phyloP scores from a whole-genome alignment of 2,329 filamentous ascomycete species.

The Nectriaceae sp. region DNA sequence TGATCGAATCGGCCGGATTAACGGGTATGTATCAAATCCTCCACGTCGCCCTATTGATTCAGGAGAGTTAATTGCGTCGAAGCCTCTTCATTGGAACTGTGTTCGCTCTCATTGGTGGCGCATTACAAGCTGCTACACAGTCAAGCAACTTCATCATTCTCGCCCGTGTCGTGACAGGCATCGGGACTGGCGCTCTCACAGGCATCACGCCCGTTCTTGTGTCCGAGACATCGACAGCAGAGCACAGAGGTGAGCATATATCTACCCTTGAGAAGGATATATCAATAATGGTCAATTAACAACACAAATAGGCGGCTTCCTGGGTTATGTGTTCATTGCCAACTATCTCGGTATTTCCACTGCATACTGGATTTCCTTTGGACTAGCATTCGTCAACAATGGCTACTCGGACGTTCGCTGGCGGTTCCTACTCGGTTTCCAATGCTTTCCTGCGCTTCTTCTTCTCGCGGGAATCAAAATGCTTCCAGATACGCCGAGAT shows the following conservation, averaged over 20 bases:
- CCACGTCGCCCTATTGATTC: neutral
- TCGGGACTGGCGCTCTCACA: neutral
- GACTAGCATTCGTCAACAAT: slow-evolving; percentile 22
- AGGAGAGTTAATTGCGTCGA: neutral
- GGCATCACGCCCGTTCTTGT: neutral
- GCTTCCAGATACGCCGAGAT: slow-evolving; percentile 48
- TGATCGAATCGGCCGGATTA: neutral
- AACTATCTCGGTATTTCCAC: slow-evolving; percentile 53
- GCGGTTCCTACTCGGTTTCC: slow-evolving; percentile 8
- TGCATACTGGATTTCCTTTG: slow-evolving; percentile 43
- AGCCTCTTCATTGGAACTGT: slow-evolving; percentile 47
- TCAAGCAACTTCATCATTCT: neutral
- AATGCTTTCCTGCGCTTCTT: slow-evolving; percentile 26
- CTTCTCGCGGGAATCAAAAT: slow-evolving; percentile 40
- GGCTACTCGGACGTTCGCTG: slow-evolving; percentile 35
- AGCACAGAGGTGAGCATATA: neutral
- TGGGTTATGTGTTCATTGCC: slow-evolving; percentile 51
- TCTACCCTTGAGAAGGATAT: slow-evolving; percentile 21
- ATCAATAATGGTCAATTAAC: neutral
- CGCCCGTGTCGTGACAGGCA: neutral
- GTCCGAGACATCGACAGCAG: neutral
- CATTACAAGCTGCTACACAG: neutral
- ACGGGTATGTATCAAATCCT: neutral
- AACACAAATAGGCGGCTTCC: slow-evolving; percentile 31
- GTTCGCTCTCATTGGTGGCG: slow-evolving; percentile 50